Percentiles rank a stretch among this genome's conserved stretches.
Conservation (phyloP, 352 stramenopile genomes). For the Globisporangium spiculum region DNA sequence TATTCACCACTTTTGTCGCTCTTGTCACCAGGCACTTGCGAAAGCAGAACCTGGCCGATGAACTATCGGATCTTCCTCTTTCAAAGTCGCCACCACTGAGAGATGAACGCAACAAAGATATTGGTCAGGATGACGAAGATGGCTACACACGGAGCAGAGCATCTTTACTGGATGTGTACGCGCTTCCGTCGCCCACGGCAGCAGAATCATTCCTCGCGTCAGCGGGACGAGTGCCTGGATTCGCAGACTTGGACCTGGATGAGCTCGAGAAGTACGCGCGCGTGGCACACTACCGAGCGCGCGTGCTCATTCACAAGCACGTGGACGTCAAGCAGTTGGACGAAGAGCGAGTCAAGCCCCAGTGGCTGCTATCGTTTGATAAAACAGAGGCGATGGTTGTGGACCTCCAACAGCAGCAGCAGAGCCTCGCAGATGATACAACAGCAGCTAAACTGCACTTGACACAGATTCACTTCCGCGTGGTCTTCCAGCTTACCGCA, state of each 20-base stretch:
- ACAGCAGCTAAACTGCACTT: conserved; percentile 28
- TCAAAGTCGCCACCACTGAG: not conserved
- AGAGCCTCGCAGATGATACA: not conserved
- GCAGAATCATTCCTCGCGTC: conserved; percentile 19
- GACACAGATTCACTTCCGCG: conserved; percentile 49
- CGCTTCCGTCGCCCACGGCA: conserved; percentile 24
- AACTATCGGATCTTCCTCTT: conserved; percentile 4
- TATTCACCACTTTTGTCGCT: not conserved
- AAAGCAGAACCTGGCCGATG: conserved; percentile 17
- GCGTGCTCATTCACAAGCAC: conserved; percentile 39
- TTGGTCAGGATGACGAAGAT: not conserved
- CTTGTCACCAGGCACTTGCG: conserved; percentile 17
- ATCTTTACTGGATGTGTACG: conserved; percentile 45
- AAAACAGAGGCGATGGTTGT: conserved; percentile 19
- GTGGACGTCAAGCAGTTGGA: conserved; percentile 21
- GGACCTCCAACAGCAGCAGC: conserved; percentile 26
- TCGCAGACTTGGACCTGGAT: conserved; percentile 45
- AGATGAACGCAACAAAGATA: not conserved
- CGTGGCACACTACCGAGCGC: conserved; percentile 58
- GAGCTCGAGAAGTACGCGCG: conserved; percentile 50
- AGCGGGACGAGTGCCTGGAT: conserved; percentile 24
- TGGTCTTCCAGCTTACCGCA: conserved; percentile 40
- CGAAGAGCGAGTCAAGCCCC: conserved; percentile 28
- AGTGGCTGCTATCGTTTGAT: conserved; percentile 46
- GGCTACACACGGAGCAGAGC: conserved; percentile 1